Evolutionary conservation across 2,329 filamentous ascomycete species (phyloP), one percentile per base, ranked within the genome.

Genomic region (Neodidymelliopsis sp.): DNA sequence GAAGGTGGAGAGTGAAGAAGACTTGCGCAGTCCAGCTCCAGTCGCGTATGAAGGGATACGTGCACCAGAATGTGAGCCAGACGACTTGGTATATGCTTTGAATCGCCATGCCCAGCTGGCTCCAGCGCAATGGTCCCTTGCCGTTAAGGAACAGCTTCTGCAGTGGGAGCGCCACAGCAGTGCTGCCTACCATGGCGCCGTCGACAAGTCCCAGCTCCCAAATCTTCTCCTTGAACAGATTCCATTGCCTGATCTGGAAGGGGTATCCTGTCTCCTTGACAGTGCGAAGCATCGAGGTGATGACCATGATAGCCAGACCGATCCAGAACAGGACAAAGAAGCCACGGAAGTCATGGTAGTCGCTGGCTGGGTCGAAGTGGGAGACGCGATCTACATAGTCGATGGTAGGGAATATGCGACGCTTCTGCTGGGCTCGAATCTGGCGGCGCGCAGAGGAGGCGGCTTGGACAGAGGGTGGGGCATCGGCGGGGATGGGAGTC

Each of bases 251-350:
- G 39, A 95, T 85, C 65, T 89, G 84, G 63, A 97, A 78, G 12
- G 92, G 89, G 69, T 88, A 90, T 16, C 94, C 94, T 0, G 91
- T 97, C 70, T 97, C 94, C 73, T 93, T 96, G 67, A 94, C 84
- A 72, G 96, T 97, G 65, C 93, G 86, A 66, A 97, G 76, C 79
- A 91, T 90, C n/a, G 90, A 90, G 2, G 93, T 97, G 55, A 96
- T 87, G 64, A 92, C 91, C 92, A 99, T 96, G 73, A 99, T 96
- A 60, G 90, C 90, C 51, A 99, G 80, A 8, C 91, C 91, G 58
- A 99, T 93, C 94, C 94, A 99, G 77, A 99, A 99, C 27, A 99
- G 83, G 43, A 94, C 90, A 77, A 97, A 99, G 82, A 99, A 99
- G 69, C 94, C 94, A 63, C 91, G 86, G 72, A 99, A 99, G 74